Base-by-base conservation (phyloP, 371 early-diverging fungal species). In the Mucor mucedo region DNA sequence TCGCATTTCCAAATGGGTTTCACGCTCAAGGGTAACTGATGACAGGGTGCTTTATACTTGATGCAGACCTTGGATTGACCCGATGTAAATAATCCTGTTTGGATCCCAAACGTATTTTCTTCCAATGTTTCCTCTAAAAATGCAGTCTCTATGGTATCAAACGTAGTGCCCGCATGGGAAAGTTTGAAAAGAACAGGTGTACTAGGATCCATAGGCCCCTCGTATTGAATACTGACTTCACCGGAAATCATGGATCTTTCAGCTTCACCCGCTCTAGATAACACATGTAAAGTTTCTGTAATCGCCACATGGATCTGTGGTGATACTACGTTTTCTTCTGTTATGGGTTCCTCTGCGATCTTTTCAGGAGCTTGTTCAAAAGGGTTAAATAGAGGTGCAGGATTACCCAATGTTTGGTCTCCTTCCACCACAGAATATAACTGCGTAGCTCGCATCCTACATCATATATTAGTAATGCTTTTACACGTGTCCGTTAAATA, bases 1-100 rank as follows among this genome's bases (percentile, higher is more conserved):
- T 87, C 85, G 32, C 82, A 82, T 63, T 84, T 87, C 87, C 87
- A 87, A 50, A 84, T 77, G 2, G 85, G 84, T 14, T 79, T 80
- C 11, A 83, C 64, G 32, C 77, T 55, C 39, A 84, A 58, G 4
- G 84, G 81, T 27, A 60, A 14, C 11, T 21, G 58, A 54, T 68
- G 64, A 1, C 68, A 55, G 41, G 65, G 71, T 47, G 71, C 66
- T 50, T 80, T 79, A 42, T 86, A 84, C 63, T 82, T 86, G 21
- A 84, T 54, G 48, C 79, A 77, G 3, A 61, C 28, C 7, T 21
- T 35, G 2, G 41, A 13, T n/a, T 66, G 52, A 16, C 73, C 60
- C 1, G 66, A 33, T 28, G 50, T 70, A 63, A 71, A 16, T 71
- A 70, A 39, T 16, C 71, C 70, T 7, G 79, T 70, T 41, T 83